Percentiles rank a stretch among this genome's conserved stretches.
Conservation (phyloP, 345 rosid species). For the Pugionium cornutum region DNA sequence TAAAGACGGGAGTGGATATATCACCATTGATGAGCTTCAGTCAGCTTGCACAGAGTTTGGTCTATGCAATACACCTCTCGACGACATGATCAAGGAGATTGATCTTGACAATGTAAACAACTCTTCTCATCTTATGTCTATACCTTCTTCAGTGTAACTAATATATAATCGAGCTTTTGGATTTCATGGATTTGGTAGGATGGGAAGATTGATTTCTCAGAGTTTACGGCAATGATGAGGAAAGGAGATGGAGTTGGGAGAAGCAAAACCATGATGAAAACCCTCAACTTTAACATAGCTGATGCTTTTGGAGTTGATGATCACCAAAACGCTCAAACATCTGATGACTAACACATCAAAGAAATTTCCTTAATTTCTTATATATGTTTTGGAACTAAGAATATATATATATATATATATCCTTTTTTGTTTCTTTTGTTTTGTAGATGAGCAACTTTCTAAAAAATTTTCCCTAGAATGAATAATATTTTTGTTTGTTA, state of each 20-base stretch:
- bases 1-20: conserved; percentile 55
- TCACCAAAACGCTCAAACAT: conserved; percentile 1
- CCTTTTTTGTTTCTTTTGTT: not conserved
- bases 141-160: no score
- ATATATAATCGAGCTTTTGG: no score
- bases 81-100: no score
- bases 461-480: no score
- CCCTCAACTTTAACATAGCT: conserved; percentile 66
- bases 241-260: conserved; percentile 42
- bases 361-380: conserved; percentile 5
- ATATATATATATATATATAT: not conserved
- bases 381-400: conserved; percentile 18
- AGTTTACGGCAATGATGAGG: conserved; percentile 91
- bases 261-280: conserved; percentile 59
- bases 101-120: conserved; percentile 61
- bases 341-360: conserved; percentile 24
- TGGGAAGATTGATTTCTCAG: conserved; percentile 44
- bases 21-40: conserved; percentile 75
- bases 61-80: conserved; percentile 52
- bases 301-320: conserved; percentile 63
- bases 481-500: no score
- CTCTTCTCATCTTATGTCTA: not conserved
- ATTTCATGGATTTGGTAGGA: conserved; percentile 23
- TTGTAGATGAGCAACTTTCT: no score
- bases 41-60: conserved; percentile 95